Percentiles rank a stretch among this genome's conserved stretches.
phyloP scores from a whole-genome alignment of 176 grass and related monocot species.

The Bothriochloa decipiens region DNA sequence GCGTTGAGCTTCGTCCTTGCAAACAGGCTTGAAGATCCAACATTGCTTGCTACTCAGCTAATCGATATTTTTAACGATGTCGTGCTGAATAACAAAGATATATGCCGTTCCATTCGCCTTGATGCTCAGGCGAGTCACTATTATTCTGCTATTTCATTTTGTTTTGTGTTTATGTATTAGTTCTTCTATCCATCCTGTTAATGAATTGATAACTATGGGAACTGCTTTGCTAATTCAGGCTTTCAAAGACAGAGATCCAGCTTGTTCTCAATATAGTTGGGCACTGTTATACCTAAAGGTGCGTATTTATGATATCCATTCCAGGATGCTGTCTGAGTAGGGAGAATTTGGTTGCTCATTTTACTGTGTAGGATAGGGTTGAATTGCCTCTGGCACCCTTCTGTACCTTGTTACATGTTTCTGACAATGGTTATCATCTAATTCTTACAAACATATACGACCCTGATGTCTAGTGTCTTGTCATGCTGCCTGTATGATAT shows the following conservation, averaged over 20 bases:
- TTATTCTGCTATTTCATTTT: constrained; percentile 13
- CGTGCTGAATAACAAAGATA: constrained; percentile 80
- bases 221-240: constrained; percentile 61
- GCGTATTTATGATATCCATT: not conserved
- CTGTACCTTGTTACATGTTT: not conserved
- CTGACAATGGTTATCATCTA: not conserved
- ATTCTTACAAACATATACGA: not conserved
- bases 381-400: not conserved
- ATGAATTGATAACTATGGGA: constrained; percentile 6
- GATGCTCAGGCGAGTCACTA: constrained; percentile 81
- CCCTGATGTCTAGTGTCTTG: not conserved
- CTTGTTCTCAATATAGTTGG: constrained; percentile 94
- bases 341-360: not conserved
- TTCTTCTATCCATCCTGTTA: constrained; percentile 30
- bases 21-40: constrained; percentile 92
- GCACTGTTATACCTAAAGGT: constrained; percentile 96
- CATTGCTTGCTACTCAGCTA: constrained; percentile 89
- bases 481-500: constrained; percentile 14
- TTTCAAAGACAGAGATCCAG: constrained; percentile 97
- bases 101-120: constrained; percentile 80
- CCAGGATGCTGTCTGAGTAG: not conserved
- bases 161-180: constrained; percentile 14
- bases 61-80: constrained; percentile 97
- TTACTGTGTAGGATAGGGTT: constrained; percentile 8
- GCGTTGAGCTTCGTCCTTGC: constrained; percentile 88